These are phyloP conservation scores for Plectosphaerella cucumerina DNA, from an alignment of 2,329 filamentous ascomycete genomes.

Conservation along the genomic window DNA sequence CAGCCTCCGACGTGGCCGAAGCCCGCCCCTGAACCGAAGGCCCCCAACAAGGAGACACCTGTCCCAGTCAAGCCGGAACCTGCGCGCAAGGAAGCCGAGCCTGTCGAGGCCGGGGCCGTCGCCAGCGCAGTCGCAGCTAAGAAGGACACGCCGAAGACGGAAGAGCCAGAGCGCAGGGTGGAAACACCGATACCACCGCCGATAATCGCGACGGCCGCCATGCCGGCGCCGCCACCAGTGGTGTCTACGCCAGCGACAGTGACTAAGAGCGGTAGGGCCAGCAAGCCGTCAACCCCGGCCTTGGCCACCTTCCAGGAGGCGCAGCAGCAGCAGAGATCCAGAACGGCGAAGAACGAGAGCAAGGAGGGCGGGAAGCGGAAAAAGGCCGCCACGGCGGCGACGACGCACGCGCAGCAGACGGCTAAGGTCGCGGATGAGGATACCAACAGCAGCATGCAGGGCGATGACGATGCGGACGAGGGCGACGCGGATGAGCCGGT, in stretches of 20 bases:
- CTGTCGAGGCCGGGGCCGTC: slow-evolving; percentile 17
- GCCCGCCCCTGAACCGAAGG: slow-evolving; percentile 21
- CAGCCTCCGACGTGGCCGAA: slow-evolving; percentile 6
- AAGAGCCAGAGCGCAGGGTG: slow-evolving; percentile 31
- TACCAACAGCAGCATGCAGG: slow-evolving; percentile 35
- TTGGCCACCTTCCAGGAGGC: slow-evolving; percentile 56
- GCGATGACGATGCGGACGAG: slow-evolving; percentile 44
- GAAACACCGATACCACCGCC: slow-evolving; percentile 15
- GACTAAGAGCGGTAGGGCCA: slow-evolving; percentile 62
- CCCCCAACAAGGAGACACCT: slow-evolving; percentile 21
- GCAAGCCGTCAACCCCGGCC: slow-evolving; percentile 63
- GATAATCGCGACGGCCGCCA: slow-evolving; percentile 13
- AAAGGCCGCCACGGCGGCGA: slow-evolving; percentile 42
- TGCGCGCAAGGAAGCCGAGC: slow-evolving; percentile 18
- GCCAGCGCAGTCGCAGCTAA: slow-evolving; percentile 27
- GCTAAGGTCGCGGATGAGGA: slow-evolving; percentile 35
- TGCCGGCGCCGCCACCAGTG: slow-evolving; percentile 37
- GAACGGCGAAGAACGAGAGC: slow-evolving; percentile 47
- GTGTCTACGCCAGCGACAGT: slow-evolving; percentile 37
- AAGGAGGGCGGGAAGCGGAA: slow-evolving; percentile 45
- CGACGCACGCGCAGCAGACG: slow-evolving; percentile 33
- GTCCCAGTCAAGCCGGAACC: slow-evolving; percentile 8
- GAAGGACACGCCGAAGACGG: slow-evolving; percentile 36
- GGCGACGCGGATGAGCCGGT: slow-evolving; percentile 68
- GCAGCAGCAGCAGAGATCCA: slow-evolving; percentile 35